phyloP scores from a whole-genome alignment of 345 rosid genomes.

The Euphorbia lathyris region DNA sequence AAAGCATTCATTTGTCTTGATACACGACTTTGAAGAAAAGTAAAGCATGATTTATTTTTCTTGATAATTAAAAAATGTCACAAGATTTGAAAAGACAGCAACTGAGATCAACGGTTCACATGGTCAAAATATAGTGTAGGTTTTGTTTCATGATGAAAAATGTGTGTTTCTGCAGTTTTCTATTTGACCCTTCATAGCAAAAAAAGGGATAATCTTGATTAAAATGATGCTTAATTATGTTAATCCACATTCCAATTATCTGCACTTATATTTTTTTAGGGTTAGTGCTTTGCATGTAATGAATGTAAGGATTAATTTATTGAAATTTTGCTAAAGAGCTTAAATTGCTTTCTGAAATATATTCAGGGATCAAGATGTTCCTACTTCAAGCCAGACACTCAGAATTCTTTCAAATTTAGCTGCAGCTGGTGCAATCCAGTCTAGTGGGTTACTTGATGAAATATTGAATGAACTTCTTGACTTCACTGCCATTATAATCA shows the following conservation, averaged over 20 bases:
- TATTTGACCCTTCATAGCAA: not conserved
- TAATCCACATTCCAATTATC: not conserved
- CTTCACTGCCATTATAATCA: slow-evolving; percentile 47
- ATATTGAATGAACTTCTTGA: slow-evolving; percentile 64
- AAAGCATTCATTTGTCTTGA: not conserved
- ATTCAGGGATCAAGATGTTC: slow-evolving; percentile 69
- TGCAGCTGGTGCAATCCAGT: slow-evolving; percentile 63
- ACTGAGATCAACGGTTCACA: not conserved
- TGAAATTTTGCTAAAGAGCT: slow-evolving; percentile 13
- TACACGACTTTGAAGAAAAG: not conserved
- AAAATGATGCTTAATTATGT: not conserved
- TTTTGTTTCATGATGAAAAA: not conserved
- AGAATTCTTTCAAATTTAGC: slow-evolving; percentile 79
- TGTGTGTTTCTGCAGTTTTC: not conserved
- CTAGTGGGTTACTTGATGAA: slow-evolving; percentile 57
- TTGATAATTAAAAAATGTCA: not conserved
- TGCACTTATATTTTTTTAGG: not conserved
- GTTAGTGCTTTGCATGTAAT: slow-evolving; percentile 10
- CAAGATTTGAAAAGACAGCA: not conserved
- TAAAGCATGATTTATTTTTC: not conserved
- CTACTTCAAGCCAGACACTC: slow-evolving; percentile 67
- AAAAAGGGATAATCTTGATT: not conserved
- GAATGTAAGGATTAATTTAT: slow-evolving; percentile 6
- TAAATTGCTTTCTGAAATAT: slow-evolving; percentile 16
- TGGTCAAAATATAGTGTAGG: not conserved